Conservation (phyloP, 345 rosid species). For the Rhodamnia rubescens region DNA sequence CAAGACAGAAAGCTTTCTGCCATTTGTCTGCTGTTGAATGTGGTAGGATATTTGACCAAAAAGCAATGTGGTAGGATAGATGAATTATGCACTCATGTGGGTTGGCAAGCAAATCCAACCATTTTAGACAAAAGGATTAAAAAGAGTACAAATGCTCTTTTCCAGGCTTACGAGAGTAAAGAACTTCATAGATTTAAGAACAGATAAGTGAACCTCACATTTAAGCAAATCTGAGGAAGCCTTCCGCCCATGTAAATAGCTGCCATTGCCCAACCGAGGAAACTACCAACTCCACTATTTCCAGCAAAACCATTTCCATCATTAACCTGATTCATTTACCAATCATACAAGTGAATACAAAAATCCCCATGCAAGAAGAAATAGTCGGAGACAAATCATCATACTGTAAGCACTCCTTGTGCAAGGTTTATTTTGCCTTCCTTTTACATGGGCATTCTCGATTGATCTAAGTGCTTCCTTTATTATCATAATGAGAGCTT, state of each 20-base stretch:
- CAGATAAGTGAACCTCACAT: slow-evolving; percentile 30
- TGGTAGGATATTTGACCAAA: background rate
- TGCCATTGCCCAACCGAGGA: slow-evolving; percentile 85
- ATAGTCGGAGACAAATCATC: background rate
- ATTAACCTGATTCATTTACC: slow-evolving; percentile 26
- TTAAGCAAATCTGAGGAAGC: slow-evolving; percentile 76
- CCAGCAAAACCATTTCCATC: slow-evolving; percentile 20
- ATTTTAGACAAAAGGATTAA: background rate
- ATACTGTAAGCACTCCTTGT: background rate
- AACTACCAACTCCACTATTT: slow-evolving; percentile 31
- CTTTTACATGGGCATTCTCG: background rate
- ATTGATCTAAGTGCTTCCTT: background rate
- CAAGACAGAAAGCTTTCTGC: background rate
- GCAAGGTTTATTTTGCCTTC: background rate
- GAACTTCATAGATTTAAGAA: background rate
- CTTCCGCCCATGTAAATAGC: slow-evolving; percentile 87
- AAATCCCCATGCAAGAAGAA: background rate
- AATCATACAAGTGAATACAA: background rate
- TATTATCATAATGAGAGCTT: background rate
- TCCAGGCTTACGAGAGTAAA: background rate
- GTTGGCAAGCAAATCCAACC: background rate
- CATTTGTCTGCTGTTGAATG: background rate
- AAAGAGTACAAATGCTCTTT: background rate
- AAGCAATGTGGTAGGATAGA: background rate
- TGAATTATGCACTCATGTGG: background rate